Percentiles rank a stretch among this genome's conserved stretches.
Evolutionary conservation across 129 eudicot species (phyloP).

Genomic region (Pseudognaphalium luteoalbum): DNA sequence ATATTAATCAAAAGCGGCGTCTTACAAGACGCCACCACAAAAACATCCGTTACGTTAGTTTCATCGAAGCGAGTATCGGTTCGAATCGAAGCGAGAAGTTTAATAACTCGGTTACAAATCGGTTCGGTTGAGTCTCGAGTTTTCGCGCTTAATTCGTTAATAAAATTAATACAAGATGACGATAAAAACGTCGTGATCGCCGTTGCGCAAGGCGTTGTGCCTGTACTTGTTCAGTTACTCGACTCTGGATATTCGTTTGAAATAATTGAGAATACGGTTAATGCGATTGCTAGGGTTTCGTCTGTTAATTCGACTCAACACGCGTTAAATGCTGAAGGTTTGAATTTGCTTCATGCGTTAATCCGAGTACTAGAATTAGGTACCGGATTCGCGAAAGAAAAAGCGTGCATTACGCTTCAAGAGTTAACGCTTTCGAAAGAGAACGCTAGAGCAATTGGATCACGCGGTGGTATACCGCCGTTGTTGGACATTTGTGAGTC

Average conservation of each 20-base stretch:
- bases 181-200: slow-evolving; percentile 63
- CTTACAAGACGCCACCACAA: slow-evolving; percentile 3
- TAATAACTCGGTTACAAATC: slow-evolving; percentile 73
- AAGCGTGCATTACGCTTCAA: slow-evolving; percentile 56
- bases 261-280: slow-evolving; percentile 49
- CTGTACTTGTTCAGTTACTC: slow-evolving; percentile 52
- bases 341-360: slow-evolving; percentile 47
- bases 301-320: slow-evolving; percentile 42
- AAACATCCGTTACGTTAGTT: background rate
- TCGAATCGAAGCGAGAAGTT: slow-evolving; percentile 46
- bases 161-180: slow-evolving; percentile 45
- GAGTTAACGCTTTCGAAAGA: slow-evolving; percentile 52
- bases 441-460: slow-evolving; percentile 61
- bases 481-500: slow-evolving; percentile 56
- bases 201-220: slow-evolving; percentile 71
- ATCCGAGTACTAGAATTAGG: slow-evolving; percentile 66
- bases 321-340: slow-evolving; percentile 52
- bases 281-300: slow-evolving; percentile 62
- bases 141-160: slow-evolving; percentile 46
- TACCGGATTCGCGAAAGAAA: slow-evolving; percentile 58
- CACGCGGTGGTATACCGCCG: slow-evolving; percentile 64
- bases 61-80: slow-evolving; percentile 32
- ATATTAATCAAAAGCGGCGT: slow-evolving; percentile 48
- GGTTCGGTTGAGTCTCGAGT: slow-evolving; percentile 53
- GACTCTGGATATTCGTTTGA: slow-evolving; percentile 52